phyloP scores from a whole-genome alignment of 2,329 filamentous ascomycete species.

The Pseudogymnoascus sp. region DNA sequence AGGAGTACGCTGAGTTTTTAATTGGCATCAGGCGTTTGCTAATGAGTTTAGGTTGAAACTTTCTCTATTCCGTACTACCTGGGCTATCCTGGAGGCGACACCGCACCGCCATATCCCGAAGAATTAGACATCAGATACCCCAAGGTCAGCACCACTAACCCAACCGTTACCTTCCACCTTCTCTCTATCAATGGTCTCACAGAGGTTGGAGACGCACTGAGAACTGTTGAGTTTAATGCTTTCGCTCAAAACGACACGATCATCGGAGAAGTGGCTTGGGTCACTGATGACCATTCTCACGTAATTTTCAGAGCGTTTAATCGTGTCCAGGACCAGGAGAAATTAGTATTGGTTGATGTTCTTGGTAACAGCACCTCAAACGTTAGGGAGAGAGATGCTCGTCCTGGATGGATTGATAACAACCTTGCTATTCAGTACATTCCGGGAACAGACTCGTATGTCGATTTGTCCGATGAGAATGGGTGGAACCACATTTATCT shows the following conservation, averaged over 20 bases:
- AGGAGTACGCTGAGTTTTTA: conserved; percentile 41
- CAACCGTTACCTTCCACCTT: conserved; percentile 54
- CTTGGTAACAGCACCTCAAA: conserved; percentile 41
- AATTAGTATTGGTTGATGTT: conserved; percentile 53
- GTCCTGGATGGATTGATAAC: conserved; percentile 48
- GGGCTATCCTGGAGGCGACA: conserved; percentile 39
- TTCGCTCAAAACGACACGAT: conserved; percentile 56
- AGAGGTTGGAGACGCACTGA: conserved; percentile 34
- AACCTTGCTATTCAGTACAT: conserved; percentile 49
- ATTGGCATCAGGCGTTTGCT: background rate
- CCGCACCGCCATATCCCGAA: conserved; percentile 54
- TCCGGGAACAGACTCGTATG: conserved; percentile 40
- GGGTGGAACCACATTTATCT: conserved; percentile 63
- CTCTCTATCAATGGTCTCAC: conserved; percentile 38
- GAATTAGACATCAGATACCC: conserved; percentile 60
- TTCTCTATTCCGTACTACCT: conserved; percentile 63
- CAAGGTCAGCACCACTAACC: conserved; percentile 62
- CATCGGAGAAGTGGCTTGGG: conserved; percentile 61
- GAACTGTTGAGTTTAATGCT: conserved; percentile 45
- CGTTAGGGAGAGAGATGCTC: conserved; percentile 38
- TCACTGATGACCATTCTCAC: conserved; percentile 51
- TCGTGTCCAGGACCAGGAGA: conserved; percentile 59
- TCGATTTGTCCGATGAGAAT: conserved; percentile 59
- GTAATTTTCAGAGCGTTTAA: conserved; percentile 62
- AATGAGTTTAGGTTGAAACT: conserved; percentile 30